These are phyloP conservation scores for Conticribra guillardii DNA, from an alignment of 108 stramenopile species.

Conservation along the genomic window DNA sequence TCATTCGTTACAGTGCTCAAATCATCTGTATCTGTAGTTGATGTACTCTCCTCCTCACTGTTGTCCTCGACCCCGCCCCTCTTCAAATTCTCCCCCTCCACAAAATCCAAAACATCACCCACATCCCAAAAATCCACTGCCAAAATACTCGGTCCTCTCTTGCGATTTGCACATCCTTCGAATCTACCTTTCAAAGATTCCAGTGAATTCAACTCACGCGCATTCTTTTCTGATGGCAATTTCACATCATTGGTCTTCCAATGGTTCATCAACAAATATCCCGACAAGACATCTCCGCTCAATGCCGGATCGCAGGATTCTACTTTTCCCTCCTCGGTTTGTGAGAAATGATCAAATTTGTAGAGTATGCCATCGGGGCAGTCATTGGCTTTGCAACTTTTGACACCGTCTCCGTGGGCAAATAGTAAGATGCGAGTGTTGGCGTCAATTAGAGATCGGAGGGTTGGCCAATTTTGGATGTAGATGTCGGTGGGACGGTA, in stretches of 20 bases:
- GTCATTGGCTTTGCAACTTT: not conserved
- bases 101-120: slow-evolving; percentile 55
- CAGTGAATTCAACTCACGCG: slow-evolving; percentile 45
- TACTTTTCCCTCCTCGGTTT: slow-evolving; percentile 15
- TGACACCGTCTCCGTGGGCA: slow-evolving; percentile 20
- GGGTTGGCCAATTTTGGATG: slow-evolving; percentile 32
- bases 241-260: slow-evolving; percentile 36
- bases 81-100: slow-evolving; percentile 53
- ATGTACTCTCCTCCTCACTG: too few relatives aligned
- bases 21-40: too few relatives aligned
- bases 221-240: slow-evolving; percentile 23
- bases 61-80: slow-evolving; percentile 20
- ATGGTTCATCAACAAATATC: slow-evolving; percentile 62
- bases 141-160: slow-evolving; percentile 45
- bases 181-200: slow-evolving; percentile 39
- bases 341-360: slow-evolving; percentile 26
- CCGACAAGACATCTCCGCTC: slow-evolving; percentile 5
- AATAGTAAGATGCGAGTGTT: slow-evolving; percentile 31
- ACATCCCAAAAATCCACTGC: slow-evolving; percentile 66
- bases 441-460: slow-evolving; percentile 34
- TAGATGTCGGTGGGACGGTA: slow-evolving; percentile 9
- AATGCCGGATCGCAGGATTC: slow-evolving; percentile 9
- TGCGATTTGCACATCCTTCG: slow-evolving; percentile 43
- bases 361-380: slow-evolving; percentile 30
- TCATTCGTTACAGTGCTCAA: too few relatives aligned